phyloP scores from a whole-genome alignment of 169 alveolate genomes.

The Eimeria falciformis region DNA sequence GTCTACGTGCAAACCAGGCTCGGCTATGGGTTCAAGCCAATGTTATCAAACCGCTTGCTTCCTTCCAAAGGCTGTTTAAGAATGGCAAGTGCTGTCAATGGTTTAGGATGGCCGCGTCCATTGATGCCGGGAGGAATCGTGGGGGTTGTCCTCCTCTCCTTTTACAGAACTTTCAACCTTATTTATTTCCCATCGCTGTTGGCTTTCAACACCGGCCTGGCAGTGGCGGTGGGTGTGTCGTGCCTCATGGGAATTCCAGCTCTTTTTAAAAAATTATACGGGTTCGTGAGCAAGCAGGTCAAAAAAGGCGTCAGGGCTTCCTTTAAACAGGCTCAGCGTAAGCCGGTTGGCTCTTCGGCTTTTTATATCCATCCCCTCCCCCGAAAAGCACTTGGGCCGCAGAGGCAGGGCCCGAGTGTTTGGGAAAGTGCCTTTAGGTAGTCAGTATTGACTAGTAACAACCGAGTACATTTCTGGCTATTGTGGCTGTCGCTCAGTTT shows the following conservation, averaged over 20 bases:
- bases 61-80: conserved; percentile 49
- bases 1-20: conserved; percentile 32
- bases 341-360: background rate
- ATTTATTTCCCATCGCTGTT: conserved; percentile 43
- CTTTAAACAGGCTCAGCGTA: conserved; percentile 59
- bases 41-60: background rate
- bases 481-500: conserved; percentile 1
- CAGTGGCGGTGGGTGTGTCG: conserved; percentile 67
- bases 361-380: background rate
- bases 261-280: conserved; percentile 4
- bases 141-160: conserved; percentile 28
- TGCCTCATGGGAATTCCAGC: conserved; percentile 56
- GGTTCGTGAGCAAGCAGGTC: conserved; percentile 16
- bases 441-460: background rate
- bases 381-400: no score
- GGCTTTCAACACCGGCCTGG: conserved; percentile 58
- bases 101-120: conserved; percentile 25
- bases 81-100: conserved; percentile 22
- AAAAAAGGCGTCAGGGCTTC: conserved; percentile 2
- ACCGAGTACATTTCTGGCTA: no score
- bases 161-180: conserved; percentile 23
- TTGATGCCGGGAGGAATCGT: conserved; percentile 59
- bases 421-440: background rate
- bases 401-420: no score
- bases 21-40: conserved; percentile 16